These are phyloP conservation scores for Sideroxylon spinosum DNA, from an alignment of 179 eudicot species.

Conservation along the genomic window DNA sequence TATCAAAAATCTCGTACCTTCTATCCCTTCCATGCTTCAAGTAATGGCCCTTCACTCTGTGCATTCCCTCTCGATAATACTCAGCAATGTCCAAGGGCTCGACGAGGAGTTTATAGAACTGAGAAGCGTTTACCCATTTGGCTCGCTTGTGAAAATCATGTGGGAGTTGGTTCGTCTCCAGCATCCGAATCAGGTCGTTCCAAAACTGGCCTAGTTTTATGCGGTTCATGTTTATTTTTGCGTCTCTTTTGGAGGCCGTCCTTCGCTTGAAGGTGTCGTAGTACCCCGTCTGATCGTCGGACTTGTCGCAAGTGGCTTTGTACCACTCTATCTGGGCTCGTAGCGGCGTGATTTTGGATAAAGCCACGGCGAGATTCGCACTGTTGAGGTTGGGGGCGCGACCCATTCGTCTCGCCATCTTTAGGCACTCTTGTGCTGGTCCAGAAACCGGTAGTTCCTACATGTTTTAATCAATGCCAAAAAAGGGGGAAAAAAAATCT, in stretches of 20 bases:
- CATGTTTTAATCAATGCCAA: background rate
- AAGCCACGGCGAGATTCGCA: slow-evolving; percentile 55
- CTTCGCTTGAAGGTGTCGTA: slow-evolving; percentile 73
- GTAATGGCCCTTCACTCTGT: slow-evolving; percentile 60
- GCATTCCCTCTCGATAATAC: slow-evolving; percentile 64
- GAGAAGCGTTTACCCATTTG: slow-evolving; percentile 71
- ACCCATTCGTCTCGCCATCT: slow-evolving; percentile 50
- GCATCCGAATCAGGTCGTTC: slow-evolving; percentile 54
- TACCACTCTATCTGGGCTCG: slow-evolving; percentile 93
- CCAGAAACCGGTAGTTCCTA: slow-evolving; percentile 44
- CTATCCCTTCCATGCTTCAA: slow-evolving; percentile 59
- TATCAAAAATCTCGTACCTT: slow-evolving; percentile 63
- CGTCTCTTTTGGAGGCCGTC: slow-evolving; percentile 55
- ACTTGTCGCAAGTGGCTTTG: slow-evolving; percentile 55
- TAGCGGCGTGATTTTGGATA: slow-evolving; percentile 59
- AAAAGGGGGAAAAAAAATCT: too few species aligned
- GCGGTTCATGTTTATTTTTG: slow-evolving; percentile 56
- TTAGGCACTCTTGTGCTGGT: slow-evolving; percentile 54
- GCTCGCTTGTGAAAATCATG: slow-evolving; percentile 62
- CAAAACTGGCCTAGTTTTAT: slow-evolving; percentile 60
- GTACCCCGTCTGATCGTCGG: slow-evolving; percentile 64
- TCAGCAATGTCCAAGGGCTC: slow-evolving; percentile 96
- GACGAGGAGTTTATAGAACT: slow-evolving; percentile 70
- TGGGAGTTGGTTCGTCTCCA: slow-evolving; percentile 70
- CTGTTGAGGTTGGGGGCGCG: slow-evolving; percentile 52